Base-by-base conservation (phyloP, 225 moss, liverwort and hornwort species). In the Marchantia paleacea region DNA sequence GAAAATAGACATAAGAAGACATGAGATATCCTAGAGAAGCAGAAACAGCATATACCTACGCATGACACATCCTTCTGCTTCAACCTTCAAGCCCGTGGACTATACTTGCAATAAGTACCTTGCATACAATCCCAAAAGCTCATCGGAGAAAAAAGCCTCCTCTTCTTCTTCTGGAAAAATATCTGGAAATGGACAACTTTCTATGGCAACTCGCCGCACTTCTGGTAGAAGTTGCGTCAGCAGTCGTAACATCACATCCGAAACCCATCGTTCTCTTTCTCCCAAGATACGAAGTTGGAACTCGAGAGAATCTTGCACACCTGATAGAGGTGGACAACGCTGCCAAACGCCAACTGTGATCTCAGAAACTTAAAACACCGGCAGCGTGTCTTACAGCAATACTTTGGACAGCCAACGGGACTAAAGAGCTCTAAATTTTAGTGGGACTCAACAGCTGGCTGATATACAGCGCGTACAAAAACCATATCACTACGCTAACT, bases 221-320 rank as follows among this genome's bases (percentile, higher is more conserved):
- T 95, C 92, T 75, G 95, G 91, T 69, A 99, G 88, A 52, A 99
- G 85, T 48, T 91, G 88, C 52, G 85, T 91, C 69, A 99, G 86
- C 78, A 91, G 87, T 79, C 92, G 91, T 75, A 95, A 86, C 85
- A 99, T 85, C 55, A 91, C 93, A 85, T 95, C 92, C 11, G 91
- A 81, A 85, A 85, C 93, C 99, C 99, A 99, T 63, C 99, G 84
- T 86, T 95, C 99, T 81, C 93, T 90, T 82, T 95, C 95, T 30
- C 94, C 99, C 25, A 99, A 78, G 77, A 86, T 83, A 48, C 99
- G 91, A 72, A 99, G 92, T 68, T 93, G 95, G 76, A 93, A 89
- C 82, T 99, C 95, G 50, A 92, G 89, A 71, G 95, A 94, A 31
- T 89, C 91, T 87, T 95, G 93, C 60, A 93, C 93, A 78, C 90